These are phyloP conservation scores for Acacia concinna DNA, from an alignment of 331 rosid genomes.

Conservation along the genomic window DNA sequence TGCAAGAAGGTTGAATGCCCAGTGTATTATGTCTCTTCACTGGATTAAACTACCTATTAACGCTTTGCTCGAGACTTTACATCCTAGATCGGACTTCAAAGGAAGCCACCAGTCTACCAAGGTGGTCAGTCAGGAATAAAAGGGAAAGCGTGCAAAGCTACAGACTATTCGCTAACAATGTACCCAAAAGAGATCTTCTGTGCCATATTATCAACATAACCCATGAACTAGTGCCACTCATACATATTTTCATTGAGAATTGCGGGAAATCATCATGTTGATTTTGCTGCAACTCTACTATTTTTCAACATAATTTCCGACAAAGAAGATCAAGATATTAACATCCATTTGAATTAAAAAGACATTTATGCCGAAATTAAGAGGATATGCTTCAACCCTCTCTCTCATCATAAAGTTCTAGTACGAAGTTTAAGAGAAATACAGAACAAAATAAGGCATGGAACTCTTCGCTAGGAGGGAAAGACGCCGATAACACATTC, in stretches of 20 bases:
- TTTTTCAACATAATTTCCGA: neutral
- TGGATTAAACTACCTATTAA: neutral
- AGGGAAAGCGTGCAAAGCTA: neutral
- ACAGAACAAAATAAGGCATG: constrained; percentile 1
- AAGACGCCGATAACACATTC: neutral
- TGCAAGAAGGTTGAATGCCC: neutral
- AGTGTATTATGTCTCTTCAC: neutral
- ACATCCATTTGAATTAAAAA: neutral
- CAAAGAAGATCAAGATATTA: neutral
- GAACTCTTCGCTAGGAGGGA: neutral
- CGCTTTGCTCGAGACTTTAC: neutral
- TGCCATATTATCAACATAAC: neutral
- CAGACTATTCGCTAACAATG: neutral
- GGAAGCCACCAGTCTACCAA: neutral
- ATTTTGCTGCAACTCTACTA: neutral
- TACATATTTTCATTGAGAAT: too few species aligned
- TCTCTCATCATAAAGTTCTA: neutral
- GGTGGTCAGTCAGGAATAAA: neutral
- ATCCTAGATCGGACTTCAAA: neutral
- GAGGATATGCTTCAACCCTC: neutral
- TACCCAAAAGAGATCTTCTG: neutral
- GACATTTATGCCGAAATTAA: neutral
- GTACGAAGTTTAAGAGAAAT: neutral
- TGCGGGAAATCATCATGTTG: too few species aligned
- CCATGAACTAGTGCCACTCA: too few species aligned